Conservation (phyloP, 169 alveolate genomes). For the Plasmodium reichenowi region DNA sequence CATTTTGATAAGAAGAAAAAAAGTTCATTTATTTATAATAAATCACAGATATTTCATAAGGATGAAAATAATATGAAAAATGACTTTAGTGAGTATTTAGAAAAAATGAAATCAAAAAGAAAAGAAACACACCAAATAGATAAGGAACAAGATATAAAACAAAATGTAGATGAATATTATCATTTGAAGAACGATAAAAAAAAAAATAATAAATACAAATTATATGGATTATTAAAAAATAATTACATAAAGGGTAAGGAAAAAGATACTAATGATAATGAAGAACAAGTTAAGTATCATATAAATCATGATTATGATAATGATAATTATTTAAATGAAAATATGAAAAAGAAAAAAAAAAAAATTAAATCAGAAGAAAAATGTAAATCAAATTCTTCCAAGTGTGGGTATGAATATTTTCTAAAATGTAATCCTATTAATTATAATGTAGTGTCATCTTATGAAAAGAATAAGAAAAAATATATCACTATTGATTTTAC, state of each 20-base stretch:
- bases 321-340: constrained; percentile 18
- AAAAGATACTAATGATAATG: background rate
- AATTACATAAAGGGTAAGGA: background rate
- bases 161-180: background rate
- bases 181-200: background rate
- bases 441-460: constrained; percentile 64
- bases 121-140: no score
- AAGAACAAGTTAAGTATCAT: background rate
- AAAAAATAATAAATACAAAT: no score
- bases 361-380: constrained; percentile 20
- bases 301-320: constrained; percentile 6
- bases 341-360: constrained; percentile 2
- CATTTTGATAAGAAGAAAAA: background rate
- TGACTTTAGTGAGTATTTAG: no score
- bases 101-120: no score
- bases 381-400: constrained; percentile 5
- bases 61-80: background rate
- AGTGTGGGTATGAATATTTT: constrained; percentile 68
- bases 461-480: constrained; percentile 73
- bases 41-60: background rate
- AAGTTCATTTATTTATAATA: background rate
- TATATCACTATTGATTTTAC: constrained; percentile 80
- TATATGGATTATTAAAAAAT: constrained; percentile 1
- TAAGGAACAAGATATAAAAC: no score
- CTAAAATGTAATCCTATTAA: constrained; percentile 51